A percentile compares a stretch with the other conserved stretches of the same genome.
phyloP scores from a whole-genome alignment of 441 rosid species.

The Capsella rubella region DNA sequence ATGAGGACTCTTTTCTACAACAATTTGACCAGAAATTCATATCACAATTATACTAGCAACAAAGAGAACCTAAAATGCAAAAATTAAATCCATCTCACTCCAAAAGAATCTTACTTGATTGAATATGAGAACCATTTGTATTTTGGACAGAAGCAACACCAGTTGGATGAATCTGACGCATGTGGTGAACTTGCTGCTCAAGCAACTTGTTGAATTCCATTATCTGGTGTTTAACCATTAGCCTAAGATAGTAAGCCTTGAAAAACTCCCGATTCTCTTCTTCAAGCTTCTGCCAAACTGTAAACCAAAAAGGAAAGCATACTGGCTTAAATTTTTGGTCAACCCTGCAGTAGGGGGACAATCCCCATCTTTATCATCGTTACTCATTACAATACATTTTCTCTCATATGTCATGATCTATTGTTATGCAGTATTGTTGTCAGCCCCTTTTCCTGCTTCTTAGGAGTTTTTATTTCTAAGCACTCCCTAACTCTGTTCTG shows the following conservation, averaged over 20 bases:
- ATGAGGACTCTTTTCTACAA: constrained; percentile 17
- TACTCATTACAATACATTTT: constrained; percentile 7
- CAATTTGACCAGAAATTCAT: not conserved
- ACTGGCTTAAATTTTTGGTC: not conserved
- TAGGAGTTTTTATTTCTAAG: not conserved
- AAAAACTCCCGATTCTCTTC: constrained; percentile 98
- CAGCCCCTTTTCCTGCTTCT: not conserved
- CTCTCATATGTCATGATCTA: constrained; percentile 18
- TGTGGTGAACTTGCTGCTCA: constrained; percentile 85
- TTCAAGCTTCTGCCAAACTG: constrained; percentile 99
- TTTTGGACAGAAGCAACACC: constrained; percentile 62
- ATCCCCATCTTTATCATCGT: constrained; percentile 4
- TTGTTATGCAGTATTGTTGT: not conserved
- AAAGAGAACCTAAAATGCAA: constrained; percentile 1
- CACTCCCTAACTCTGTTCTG: not conserved
- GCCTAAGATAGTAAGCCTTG: constrained; percentile 86
- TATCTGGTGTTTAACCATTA: constrained; percentile 93
- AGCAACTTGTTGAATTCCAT: constrained; percentile 94
- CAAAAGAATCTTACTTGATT: constrained; percentile 63
- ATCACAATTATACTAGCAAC: not conserved
- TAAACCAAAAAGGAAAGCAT: constrained; percentile 36
- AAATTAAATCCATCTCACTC: constrained; percentile 1
- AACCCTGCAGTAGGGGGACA: not conserved
- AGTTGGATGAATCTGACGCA: constrained; percentile 73
- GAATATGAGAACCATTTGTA: constrained; percentile 79